Conservation (phyloP, 1,284 basidiomycete genomes). For the Apiotrichum porosum region DNA sequence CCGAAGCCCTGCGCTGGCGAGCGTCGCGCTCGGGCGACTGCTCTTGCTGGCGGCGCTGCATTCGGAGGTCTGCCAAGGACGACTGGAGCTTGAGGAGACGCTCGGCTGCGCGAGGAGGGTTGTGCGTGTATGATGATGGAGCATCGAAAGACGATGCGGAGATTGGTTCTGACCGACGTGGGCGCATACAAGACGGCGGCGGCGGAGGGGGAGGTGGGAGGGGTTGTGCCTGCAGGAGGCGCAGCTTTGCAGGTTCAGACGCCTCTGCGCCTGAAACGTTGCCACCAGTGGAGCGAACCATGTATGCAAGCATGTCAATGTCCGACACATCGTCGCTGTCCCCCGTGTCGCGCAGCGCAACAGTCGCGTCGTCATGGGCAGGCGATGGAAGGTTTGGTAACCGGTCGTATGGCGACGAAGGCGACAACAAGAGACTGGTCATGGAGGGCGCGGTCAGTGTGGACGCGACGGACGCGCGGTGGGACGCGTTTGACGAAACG, state of each 20-base stretch:
- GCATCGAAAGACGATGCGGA: not conserved
- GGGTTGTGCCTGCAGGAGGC: no score
- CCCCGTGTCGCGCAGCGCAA: not conserved
- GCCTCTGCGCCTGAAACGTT: no score
- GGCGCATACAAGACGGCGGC: not conserved
- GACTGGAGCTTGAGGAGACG: conserved; percentile 15
- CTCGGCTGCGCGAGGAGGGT: conserved; percentile 11
- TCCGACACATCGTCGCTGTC: not conserved
- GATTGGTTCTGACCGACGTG: not conserved
- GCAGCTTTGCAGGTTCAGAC: not conserved
- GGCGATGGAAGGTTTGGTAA: conserved; percentile 4
- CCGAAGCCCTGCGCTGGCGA: no score
- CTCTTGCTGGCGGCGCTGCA: conserved; percentile 9
- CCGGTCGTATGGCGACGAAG: conserved; percentile 10
- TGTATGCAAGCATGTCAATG: not conserved
- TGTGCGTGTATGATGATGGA: conserved; percentile 1
- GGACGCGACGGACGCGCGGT: conserved; percentile 19
- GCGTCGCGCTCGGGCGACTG: no score
- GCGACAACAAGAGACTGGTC: conserved; percentile 16
- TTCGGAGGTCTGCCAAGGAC: conserved; percentile 17
- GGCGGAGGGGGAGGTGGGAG: no score
- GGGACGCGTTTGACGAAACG: conserved; percentile 8
- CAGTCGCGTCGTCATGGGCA: not conserved
- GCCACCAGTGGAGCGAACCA: no score
- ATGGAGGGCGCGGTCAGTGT: conserved; percentile 19